Percentiles rank a stretch among this genome's conserved stretches.
phyloP scores from a whole-genome alignment of 148 eudicot genomes.

The Rhododendron vialii region DNA sequence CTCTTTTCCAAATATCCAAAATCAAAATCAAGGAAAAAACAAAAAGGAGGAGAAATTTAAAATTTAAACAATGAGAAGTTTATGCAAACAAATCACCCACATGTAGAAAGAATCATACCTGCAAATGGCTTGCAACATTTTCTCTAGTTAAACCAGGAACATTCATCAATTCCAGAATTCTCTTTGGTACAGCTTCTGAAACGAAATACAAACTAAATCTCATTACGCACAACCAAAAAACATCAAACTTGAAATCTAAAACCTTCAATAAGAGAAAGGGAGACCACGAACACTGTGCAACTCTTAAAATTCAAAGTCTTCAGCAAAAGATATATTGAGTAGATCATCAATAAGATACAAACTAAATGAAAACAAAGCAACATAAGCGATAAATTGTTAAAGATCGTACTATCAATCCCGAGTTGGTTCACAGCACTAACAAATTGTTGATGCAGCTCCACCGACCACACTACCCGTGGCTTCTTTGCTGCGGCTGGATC shows the following conservation, averaged over 20 bases:
- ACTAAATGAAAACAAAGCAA: background rate
- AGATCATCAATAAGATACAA: background rate
- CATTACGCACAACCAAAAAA: background rate
- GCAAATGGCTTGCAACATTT: constrained; percentile 67
- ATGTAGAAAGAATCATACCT: constrained; percentile 30
- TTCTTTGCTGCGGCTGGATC: constrained; percentile 45
- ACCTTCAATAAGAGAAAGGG: background rate
- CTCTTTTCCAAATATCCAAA: constrained; percentile 5
- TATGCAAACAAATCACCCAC: background rate
- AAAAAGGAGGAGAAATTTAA: constrained; percentile 35
- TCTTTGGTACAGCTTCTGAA: constrained; percentile 31
- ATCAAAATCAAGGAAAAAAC: background rate
- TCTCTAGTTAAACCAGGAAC: constrained; percentile 60
- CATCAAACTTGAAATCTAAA: background rate
- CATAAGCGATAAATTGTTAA: constrained; percentile 3
- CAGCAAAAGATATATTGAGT: background rate
- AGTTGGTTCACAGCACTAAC: constrained; percentile 63
- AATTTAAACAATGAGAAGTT: background rate
- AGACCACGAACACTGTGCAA: background rate
- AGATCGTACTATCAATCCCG: constrained; percentile 54
- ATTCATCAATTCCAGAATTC: constrained; percentile 54
- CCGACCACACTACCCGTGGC: constrained; percentile 67
- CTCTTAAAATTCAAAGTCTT: background rate
- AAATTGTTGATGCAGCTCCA: constrained; percentile 68
- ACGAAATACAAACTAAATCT: constrained; percentile 4